Percentiles rank a stretch among this genome's conserved stretches.
Conservation (phyloP, 495 filamentous ascomycete species). For the Xylaria bambusicola region DNA sequence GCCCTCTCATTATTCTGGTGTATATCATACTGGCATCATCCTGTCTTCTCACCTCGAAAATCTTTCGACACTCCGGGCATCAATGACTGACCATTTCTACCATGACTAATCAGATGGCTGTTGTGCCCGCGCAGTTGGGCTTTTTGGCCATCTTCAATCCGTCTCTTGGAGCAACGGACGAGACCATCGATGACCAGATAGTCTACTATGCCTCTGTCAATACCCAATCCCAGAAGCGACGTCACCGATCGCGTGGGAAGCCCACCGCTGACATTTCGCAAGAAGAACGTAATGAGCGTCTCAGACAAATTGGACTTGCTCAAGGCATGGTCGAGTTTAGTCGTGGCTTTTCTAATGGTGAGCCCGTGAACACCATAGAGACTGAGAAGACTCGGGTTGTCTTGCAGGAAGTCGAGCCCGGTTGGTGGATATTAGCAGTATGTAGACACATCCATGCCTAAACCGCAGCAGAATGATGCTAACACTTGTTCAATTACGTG, state of each 20-base stretch:
- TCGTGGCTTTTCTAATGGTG: constrained; percentile 76
- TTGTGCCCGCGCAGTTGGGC: constrained; percentile 79
- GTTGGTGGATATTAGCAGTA: constrained; percentile 96
- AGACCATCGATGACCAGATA: constrained; percentile 85
- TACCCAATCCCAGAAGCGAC: constrained; percentile 39
- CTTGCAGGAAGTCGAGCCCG: constrained; percentile 73
- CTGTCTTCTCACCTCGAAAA: neutral
- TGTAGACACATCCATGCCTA: constrained; percentile 23
- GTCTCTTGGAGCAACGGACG: constrained; percentile 80
- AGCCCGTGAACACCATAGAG: constrained; percentile 80
- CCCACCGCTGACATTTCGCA: constrained; percentile 45
- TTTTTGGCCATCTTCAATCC: constrained; percentile 96
- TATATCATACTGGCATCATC: too few species aligned
- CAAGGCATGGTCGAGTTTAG: constrained; percentile 97
- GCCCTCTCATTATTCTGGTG: too few species aligned
- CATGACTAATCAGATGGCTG: constrained; percentile 23
- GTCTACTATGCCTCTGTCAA: constrained; percentile 83
- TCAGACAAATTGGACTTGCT: constrained; percentile 93
- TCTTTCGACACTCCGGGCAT: neutral
- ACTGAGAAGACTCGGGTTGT: constrained; percentile 86
- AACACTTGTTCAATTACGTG: neutral
- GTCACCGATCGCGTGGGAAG: constrained; percentile 39
- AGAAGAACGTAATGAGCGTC: constrained; percentile 73
- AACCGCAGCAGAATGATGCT: constrained; percentile 4
- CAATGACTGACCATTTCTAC: constrained; percentile 17